Conservation (phyloP, 1,284 basidiomycete genomes). For the Xanthoconium separans region DNA sequence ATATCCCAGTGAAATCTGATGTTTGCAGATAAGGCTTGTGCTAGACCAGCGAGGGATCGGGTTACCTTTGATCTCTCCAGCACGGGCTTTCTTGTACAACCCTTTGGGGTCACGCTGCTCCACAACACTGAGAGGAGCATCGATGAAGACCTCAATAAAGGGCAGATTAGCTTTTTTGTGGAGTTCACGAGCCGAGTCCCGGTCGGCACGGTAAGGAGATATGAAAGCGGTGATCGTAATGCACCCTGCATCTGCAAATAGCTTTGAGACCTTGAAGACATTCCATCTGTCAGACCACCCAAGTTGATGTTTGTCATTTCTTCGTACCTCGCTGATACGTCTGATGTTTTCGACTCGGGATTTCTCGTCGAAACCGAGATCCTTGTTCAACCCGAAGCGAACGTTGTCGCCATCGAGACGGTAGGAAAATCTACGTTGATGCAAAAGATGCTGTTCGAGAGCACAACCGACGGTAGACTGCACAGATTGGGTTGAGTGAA, state of each 20-base stretch:
- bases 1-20: conserved; percentile 95
- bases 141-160: conserved; percentile 95
- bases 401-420: conserved; percentile 97
- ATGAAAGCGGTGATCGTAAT: conserved; percentile 96
- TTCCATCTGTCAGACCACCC: conserved; percentile 9
- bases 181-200: conserved; percentile 80
- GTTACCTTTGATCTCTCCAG: conserved; percentile 93
- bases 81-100: conserved; percentile 94
- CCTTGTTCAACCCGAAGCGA: conserved; percentile 96
- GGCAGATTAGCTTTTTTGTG: conserved; percentile 74
- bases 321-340: conserved; percentile 87
- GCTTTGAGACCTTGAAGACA: conserved; percentile 76
- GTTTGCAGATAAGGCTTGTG: conserved; percentile 10
- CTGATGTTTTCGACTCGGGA: conserved; percentile 98
- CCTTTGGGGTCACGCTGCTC: conserved; percentile 97
- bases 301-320: neutral
- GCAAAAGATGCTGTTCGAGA: conserved; percentile 93
- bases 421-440: conserved; percentile 84
- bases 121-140: conserved; percentile 87
- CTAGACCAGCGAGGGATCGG: neutral
- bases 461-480: conserved; percentile 98
- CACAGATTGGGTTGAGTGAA: neutral
- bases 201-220: conserved; percentile 93
- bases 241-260: conserved; percentile 88
- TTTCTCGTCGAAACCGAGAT: conserved; percentile 94